Conservation (phyloP, 1,139 yeast genomes). For the Blastobotrys serpentis region DNA sequence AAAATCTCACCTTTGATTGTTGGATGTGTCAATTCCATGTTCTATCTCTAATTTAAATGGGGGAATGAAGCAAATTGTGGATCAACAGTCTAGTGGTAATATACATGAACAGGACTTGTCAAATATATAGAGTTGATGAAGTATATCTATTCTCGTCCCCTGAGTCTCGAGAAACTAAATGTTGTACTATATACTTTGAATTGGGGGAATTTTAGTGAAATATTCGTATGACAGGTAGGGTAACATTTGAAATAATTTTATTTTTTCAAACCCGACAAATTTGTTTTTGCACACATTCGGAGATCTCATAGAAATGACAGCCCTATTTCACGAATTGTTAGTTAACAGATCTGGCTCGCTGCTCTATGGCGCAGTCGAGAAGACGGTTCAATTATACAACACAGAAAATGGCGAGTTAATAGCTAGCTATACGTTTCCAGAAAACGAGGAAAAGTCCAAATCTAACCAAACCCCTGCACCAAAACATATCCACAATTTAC, state of each 20-base stretch:
- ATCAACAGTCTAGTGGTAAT: neutral
- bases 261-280: too few relatives aligned
- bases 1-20: constrained; percentile 33
- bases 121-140: neutral
- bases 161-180: neutral
- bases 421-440: constrained; percentile 5
- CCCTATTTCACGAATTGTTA: constrained; percentile 14
- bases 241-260: neutral
- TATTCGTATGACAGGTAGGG: neutral
- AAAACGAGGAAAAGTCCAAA: neutral
- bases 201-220: too few relatives aligned
- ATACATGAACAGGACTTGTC: neutral
- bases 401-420: constrained; percentile 1
- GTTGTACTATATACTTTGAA: neutral
- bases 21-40: constrained; percentile 40
- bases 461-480: neutral
- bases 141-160: neutral
- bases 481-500: constrained; percentile 51
- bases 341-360: constrained; percentile 6
- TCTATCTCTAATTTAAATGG: constrained; percentile 19
- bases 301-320: neutral
- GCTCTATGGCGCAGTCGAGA: constrained; percentile 13
- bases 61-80: neutral
- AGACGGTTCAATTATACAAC: constrained; percentile 8
- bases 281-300: too few relatives aligned